Evolutionary conservation across 768 basidiomycete species (phyloP).

Genomic region (Mycena epipterygia): DNA sequence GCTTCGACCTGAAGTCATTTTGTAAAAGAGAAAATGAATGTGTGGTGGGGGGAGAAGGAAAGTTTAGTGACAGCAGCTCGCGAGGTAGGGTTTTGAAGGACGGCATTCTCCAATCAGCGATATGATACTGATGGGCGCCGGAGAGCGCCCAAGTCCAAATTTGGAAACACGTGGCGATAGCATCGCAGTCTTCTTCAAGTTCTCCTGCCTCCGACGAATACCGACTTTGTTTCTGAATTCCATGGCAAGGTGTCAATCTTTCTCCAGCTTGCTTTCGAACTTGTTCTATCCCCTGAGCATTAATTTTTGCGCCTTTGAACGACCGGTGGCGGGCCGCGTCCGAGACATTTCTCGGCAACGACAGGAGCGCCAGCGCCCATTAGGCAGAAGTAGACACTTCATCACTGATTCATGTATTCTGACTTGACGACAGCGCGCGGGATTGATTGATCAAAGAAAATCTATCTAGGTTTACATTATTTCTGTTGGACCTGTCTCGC

Average conservation of each 20-base stretch:
- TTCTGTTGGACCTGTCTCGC: too few relatives aligned
- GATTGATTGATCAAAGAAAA: neutral
- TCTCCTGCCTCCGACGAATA: neutral
- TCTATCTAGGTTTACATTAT: too few relatives aligned
- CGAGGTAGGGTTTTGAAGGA: constrained; percentile 6
- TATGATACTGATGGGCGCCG: constrained; percentile 19
- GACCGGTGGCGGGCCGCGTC: too few relatives aligned
- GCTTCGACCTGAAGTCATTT: constrained; percentile 19
- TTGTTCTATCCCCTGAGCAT: too few relatives aligned
- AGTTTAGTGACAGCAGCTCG: neutral
- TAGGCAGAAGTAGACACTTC: neutral
- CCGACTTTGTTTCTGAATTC: too few relatives aligned
- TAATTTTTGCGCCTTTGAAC: too few relatives aligned
- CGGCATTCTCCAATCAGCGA: constrained; percentile 1
- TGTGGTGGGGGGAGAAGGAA: constrained; percentile 3
- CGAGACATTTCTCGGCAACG: neutral
- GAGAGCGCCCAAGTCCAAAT: constrained; percentile 5
- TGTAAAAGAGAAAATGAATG: constrained; percentile 21
- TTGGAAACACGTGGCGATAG: neutral
- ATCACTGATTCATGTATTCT: constrained; percentile 8
- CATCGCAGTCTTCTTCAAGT: neutral
- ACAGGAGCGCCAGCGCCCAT: constrained; percentile 17
- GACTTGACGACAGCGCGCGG: constrained; percentile 5
- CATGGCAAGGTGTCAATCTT: too few relatives aligned
- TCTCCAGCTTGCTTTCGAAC: too few relatives aligned